Evolutionary conservation across 257 asterid genomes (phyloP), one percentile per base, ranked within the genome.

Genomic region (Anisodus acutangulus): DNA sequence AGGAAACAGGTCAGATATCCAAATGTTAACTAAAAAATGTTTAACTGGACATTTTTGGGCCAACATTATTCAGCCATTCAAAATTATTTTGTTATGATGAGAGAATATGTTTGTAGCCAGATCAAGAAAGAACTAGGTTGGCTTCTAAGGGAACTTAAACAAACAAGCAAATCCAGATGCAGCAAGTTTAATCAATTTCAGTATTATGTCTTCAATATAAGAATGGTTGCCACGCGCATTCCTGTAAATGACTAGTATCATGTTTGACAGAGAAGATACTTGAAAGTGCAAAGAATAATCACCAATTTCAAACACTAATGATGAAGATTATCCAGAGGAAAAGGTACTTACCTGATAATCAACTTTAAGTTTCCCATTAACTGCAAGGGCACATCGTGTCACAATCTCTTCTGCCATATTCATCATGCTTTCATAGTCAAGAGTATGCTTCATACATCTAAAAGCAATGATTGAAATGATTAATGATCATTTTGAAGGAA

Each of bases 361-460:
- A 83, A 97, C 86, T 84, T 87, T 89, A 84, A 97, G 99, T 72
- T 90, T 92, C 81, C 91, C 98, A 82, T 90, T 90, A 72, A 97
- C 97, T 62, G 98, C 96, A 86, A 93, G 93, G 85, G 98, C 95
- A 90, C 97, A 95, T 53, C 87, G 89, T n/a, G 96, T 93, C 49
- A 95, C 87, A 41, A 95, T 93, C 70, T 95, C 97, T 89, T 97
- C 98, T 9, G 99, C 89, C 97, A 95, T 89, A 88, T 95, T 90
- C 97, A 97, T 95, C 99, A 97, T 95, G 90, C 95, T 93, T 88
- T 93, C 95, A 72, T 97, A 97, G 91, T 95, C 98, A 72, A 72
- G 98, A 88, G 90, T 97, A 97, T 78, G 99, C 99, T 90, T 97
- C 99, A 83, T 97, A 97, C 91, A 97, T 95, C 98, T 97, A 88